These are phyloP conservation scores for Candolleomyces aberdarensis DNA, from an alignment of 768 basidiomycete species.

Conservation along the genomic window DNA sequence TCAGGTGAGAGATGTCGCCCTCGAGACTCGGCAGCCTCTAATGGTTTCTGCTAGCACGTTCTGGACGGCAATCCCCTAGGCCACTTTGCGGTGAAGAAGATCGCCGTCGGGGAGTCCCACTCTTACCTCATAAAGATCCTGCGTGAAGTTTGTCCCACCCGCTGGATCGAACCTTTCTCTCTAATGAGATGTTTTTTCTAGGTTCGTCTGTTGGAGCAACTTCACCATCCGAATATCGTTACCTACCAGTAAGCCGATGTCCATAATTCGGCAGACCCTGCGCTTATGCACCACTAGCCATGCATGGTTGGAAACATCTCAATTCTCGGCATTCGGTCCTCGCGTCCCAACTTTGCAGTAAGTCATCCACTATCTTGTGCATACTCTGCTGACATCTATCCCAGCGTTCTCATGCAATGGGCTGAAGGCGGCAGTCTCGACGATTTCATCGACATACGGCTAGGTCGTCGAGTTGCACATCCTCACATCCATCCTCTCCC, in stretches of 20 bases:
- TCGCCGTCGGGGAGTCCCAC: constrained; percentile 90
- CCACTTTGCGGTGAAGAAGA: constrained; percentile 94
- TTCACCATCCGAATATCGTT: constrained; percentile 91
- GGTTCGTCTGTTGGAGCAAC: constrained; percentile 52
- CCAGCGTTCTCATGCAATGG: constrained; percentile 89
- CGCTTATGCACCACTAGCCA: constrained; percentile 40
- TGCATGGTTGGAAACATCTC: constrained; percentile 84
- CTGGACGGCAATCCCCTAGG: constrained; percentile 87
- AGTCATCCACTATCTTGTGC: constrained; percentile 23
- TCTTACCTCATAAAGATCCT: constrained; percentile 80
- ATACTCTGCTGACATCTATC: not conserved
- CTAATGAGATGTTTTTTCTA: not conserved
- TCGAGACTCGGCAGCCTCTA: not conserved
- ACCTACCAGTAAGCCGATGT: constrained; percentile 67
- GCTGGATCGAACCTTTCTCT: constrained; percentile 35
- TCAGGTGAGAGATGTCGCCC: constrained; percentile 47
- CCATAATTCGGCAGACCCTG: not conserved
- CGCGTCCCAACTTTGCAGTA: constrained; percentile 86
- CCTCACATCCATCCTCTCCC: constrained; percentile 41
- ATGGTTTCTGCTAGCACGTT: constrained; percentile 53
- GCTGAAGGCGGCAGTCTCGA: constrained; percentile 87
- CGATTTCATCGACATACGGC: constrained; percentile 79
- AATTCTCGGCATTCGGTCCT: constrained; percentile 88
- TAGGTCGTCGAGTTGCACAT: constrained; percentile 57
- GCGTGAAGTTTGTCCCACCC: constrained; percentile 59